phyloP scores from a whole-genome alignment of 2,329 filamentous ascomycete genomes.

The Xylariomycetidae sp. region DNA sequence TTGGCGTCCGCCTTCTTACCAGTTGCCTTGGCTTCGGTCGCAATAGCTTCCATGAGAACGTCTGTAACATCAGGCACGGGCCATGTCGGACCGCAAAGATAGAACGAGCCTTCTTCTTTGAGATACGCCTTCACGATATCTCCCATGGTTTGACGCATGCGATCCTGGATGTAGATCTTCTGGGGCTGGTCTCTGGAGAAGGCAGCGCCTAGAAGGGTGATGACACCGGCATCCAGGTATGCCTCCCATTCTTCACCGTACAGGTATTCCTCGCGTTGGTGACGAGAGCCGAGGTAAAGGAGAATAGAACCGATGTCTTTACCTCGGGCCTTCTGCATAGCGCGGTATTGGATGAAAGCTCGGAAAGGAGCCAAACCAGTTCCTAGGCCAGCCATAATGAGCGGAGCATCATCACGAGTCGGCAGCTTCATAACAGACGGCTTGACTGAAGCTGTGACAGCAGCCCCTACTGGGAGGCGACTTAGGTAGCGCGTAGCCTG shows the following conservation, averaged over 20 bases:
- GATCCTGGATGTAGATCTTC: conserved; percentile 99
- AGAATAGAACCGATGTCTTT: conserved; percentile 91
- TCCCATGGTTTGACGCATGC: conserved; percentile 82
- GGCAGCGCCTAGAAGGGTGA: conserved; percentile 87
- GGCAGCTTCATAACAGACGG: conserved; percentile 99
- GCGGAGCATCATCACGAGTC: conserved; percentile 75
- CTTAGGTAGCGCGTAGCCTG: conserved; percentile 91
- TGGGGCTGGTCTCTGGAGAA: conserved; percentile 96
- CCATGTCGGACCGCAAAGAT: conserved; percentile 97
- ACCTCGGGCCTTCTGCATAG: conserved; percentile 95
- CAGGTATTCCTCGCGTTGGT: conserved; percentile 97
- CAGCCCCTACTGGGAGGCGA: conserved; percentile 66
- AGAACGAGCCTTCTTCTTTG: conserved; percentile 84
- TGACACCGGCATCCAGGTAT: conserved; percentile 90
- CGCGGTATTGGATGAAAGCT: conserved; percentile 96
- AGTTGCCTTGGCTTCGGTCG: conserved; percentile 61
- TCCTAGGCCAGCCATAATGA: conserved; percentile 99
- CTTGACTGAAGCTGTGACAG: conserved; percentile 91
- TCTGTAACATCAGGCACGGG: conserved; percentile 94
- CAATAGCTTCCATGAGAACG: conserved; percentile 90
- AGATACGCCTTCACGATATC: conserved; percentile 87
- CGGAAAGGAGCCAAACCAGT: conserved; percentile 98
- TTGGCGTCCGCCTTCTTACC: conserved; percentile 78
- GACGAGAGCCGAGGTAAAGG: conserved; percentile 92
- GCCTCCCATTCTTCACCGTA: conserved; percentile 99